Evolutionary conservation across 768 basidiomycete species (phyloP).

Genomic region (Nidularia sp.): DNA sequence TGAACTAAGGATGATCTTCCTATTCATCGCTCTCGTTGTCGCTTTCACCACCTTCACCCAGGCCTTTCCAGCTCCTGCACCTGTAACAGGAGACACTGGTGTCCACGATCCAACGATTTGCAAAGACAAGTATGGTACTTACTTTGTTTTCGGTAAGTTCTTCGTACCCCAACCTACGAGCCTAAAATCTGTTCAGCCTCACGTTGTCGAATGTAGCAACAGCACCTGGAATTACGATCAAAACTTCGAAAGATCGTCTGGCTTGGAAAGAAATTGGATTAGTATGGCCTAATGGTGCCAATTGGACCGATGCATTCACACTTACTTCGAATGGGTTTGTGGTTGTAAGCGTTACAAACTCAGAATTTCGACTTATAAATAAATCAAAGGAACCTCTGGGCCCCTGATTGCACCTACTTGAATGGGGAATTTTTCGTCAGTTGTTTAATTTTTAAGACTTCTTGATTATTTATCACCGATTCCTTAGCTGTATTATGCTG

Average conservation of each 20-base stretch:
- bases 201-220: constrained; percentile 22
- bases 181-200: not conserved
- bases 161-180: not conserved
- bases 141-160: constrained; percentile 43
- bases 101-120: constrained; percentile 49
- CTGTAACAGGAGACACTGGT: constrained; percentile 34
- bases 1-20: too few relatives aligned
- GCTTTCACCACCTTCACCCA: not conserved
- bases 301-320: constrained; percentile 47
- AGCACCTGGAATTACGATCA: constrained; percentile 43
- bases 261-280: constrained; percentile 40
- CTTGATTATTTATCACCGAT: too few relatives aligned
- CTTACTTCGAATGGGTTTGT: constrained; percentile 39
- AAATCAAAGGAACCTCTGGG: too few relatives aligned
- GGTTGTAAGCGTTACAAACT: too few relatives aligned
- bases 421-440: too few relatives aligned
- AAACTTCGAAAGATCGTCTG: constrained; percentile 43
- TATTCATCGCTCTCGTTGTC: too few relatives aligned
- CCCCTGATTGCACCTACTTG: too few relatives aligned
- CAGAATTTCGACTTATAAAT: too few relatives aligned
- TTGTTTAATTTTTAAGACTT: too few relatives aligned
- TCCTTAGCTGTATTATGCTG: constrained; percentile 46
- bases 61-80: constrained; percentile 29
- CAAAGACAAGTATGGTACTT: constrained; percentile 41
- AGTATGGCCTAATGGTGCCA: constrained; percentile 47